A percentile compares a stretch with the other conserved stretches of the same genome.
Evolutionary conservation across 192 early-diverging fungal species (phyloP).

Genomic region (Podila epicladia): DNA sequence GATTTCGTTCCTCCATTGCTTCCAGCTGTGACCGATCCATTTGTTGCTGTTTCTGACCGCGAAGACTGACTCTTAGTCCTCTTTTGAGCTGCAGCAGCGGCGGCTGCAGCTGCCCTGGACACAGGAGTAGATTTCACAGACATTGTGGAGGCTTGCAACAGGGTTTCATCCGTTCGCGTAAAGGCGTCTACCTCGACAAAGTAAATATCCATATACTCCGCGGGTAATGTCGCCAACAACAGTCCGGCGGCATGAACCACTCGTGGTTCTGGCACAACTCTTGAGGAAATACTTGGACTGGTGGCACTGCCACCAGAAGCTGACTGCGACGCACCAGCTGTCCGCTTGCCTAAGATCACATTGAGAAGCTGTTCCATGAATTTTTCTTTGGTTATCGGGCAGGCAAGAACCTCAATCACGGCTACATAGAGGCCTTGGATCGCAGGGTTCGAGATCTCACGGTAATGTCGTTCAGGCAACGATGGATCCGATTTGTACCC

Average conservation of each 20-base stretch:
- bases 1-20: slow-evolving; percentile 15
- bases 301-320: slow-evolving; percentile 54
- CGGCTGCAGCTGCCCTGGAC: slow-evolving; percentile 4
- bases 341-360: slow-evolving; percentile 54
- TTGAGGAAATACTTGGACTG: slow-evolving; percentile 15
- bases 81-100: slow-evolving; percentile 9
- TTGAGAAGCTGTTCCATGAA: slow-evolving; percentile 54
- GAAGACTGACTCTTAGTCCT: slow-evolving; percentile 50
- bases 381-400: slow-evolving; percentile 51
- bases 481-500: slow-evolving; percentile 56
- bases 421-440: slow-evolving; percentile 64
- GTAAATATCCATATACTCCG: slow-evolving; percentile 46
- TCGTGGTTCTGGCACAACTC: slow-evolving; percentile 40
- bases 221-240: slow-evolving; percentile 58
- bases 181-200: slow-evolving; percentile 46
- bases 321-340: slow-evolving; percentile 51
- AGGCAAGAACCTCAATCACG: slow-evolving; percentile 56
- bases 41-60: slow-evolving; percentile 11
- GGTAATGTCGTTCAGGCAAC: slow-evolving; percentile 66
- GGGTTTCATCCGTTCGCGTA: slow-evolving; percentile 26
- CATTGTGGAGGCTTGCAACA: slow-evolving; percentile 31
- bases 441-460: slow-evolving; percentile 70
- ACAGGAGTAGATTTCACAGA: slow-evolving; percentile 3
- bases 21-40: background rate
- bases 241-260: slow-evolving; percentile 63